Evolutionary conservation across 805 yeast genomes (phyloP).

Genomic region (Candida bentonensis): DNA sequence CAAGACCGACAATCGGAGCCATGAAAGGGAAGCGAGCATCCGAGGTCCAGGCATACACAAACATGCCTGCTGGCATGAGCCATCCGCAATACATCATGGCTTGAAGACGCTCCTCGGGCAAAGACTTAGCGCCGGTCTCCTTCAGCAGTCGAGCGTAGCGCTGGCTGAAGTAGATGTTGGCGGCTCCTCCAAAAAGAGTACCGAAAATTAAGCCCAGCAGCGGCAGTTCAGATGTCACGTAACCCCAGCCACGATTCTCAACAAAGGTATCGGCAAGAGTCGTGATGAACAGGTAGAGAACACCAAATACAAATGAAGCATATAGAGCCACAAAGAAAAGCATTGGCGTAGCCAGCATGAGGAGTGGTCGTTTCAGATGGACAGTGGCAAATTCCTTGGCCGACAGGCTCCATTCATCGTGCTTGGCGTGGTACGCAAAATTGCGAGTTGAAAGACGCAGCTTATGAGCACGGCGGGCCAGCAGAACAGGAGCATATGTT

Average conservation of each 20-base stretch:
- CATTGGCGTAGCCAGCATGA: conserved; percentile 45
- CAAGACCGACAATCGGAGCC: conserved; percentile 46
- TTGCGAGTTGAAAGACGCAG: conserved; percentile 72
- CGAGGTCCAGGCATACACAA: conserved; percentile 53
- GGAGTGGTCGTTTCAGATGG: conserved; percentile 68
- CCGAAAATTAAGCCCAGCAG: conserved; percentile 23
- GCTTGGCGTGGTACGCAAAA: conserved; percentile 77
- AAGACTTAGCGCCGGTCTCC: conserved; percentile 29
- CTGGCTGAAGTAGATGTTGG: conserved; percentile 16
- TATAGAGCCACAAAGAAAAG: conserved; percentile 26
- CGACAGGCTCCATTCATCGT: conserved; percentile 67
- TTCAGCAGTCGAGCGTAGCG: conserved; percentile 17
- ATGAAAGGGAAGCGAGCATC: conserved; percentile 25
- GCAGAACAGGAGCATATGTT: conserved; percentile 31
- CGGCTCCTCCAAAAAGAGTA: conserved; percentile 17
- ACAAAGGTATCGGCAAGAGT: conserved; percentile 26
- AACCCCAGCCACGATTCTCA: conserved; percentile 19
- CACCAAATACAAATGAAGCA: conserved; percentile 31
- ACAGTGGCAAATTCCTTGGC: conserved; percentile 54
- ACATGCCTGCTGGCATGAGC: conserved; percentile 39
- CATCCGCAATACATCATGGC: conserved; percentile 35
- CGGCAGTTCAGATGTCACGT: conserved; percentile 20
- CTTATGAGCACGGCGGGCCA: conserved; percentile 49
- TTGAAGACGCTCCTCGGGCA: conserved; percentile 48
- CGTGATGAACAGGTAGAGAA: conserved; percentile 28